Evolutionary conservation across 2,329 filamentous ascomycete species (phyloP), one percentile per base, ranked within the genome.

Genomic region (Chrysoporthe deuterocubensis): DNA sequence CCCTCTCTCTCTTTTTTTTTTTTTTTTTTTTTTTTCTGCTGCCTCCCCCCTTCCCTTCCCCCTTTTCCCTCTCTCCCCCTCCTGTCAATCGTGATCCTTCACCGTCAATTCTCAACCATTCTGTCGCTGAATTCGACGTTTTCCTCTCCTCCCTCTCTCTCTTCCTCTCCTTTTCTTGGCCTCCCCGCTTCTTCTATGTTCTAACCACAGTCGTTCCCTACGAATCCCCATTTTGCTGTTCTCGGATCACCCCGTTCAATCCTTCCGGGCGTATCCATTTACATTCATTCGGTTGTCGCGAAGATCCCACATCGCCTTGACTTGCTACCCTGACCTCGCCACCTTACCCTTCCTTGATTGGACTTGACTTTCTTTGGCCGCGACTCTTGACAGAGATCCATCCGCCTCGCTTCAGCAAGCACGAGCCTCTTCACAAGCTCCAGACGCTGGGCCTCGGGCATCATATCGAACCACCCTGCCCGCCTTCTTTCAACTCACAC

Each of bases 121-220:
- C 67, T 70, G 72, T 72, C 71, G 73, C 69, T 71, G 71, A 67
- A 70, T 66, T 73, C 73, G 69, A 74, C 71, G 69, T 70, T 67
- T 73, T 46, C 71, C 69, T 72, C 48, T 71, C 68, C 60, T 69
- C 66, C 64, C 68, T 65, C 71, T 70, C 67, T 62, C 70, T 68
- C 67, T 69, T 70, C 71, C 72, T 71, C 70, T 75, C 74, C 71
- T 76, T 72, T 75, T 75, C 78, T 81, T 80, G 76, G 75, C 78
- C 81, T 81, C 65, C 69, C 67, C 63, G 63, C 64, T 70, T 66
- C 67, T 70, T 69, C 42, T 67, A 70, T 70, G 69, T 77, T 77
- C 80, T 83, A 80, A 77, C 75, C 75, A 77, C 77, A 84, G 82
- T 85, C 83, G 79, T 79, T 85, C 82, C 78, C 83, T 85, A 84